A percentile compares a stretch with the other conserved stretches of the same genome.
These are phyloP conservation scores for Volvox carteri DNA, from an alignment of 163 green algal species.

Conservation along the genomic window DNA sequence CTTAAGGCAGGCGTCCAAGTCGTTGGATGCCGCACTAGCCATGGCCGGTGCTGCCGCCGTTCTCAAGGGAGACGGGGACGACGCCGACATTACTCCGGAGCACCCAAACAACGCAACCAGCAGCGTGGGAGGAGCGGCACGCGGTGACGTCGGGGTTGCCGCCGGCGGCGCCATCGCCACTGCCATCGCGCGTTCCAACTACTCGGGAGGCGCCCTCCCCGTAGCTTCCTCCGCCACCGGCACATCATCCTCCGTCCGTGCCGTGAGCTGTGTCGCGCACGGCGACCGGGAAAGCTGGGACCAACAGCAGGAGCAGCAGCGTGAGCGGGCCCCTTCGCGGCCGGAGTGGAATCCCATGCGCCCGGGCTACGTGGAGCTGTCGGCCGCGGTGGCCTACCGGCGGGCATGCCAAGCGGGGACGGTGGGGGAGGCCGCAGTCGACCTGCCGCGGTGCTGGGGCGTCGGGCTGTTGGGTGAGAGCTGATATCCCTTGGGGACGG, in stretches of 20 bases:
- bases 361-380: constrained; percentile 9
- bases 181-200: neutral
- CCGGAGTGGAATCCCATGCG: neutral
- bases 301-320: neutral
- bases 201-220: neutral
- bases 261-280: no score
- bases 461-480: constrained; percentile 16
- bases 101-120: no score
- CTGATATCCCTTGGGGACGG: no score
- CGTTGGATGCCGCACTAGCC: no score
- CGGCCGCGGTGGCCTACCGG: neutral
- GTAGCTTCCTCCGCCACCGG: neutral
- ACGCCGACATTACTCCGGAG: no score
- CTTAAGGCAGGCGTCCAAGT: no score
- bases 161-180: neutral
- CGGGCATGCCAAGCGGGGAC: neutral
- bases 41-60: no score
- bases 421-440: neutral
- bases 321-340: neutral
- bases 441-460: neutral
- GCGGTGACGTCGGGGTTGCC: neutral
- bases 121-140: no score
- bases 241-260: no score
- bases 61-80: no score
- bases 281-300: neutral